Evolutionary conservation across 1,284 basidiomycete species (phyloP).

Genomic region (Moesziomyces parantarcticus): DNA sequence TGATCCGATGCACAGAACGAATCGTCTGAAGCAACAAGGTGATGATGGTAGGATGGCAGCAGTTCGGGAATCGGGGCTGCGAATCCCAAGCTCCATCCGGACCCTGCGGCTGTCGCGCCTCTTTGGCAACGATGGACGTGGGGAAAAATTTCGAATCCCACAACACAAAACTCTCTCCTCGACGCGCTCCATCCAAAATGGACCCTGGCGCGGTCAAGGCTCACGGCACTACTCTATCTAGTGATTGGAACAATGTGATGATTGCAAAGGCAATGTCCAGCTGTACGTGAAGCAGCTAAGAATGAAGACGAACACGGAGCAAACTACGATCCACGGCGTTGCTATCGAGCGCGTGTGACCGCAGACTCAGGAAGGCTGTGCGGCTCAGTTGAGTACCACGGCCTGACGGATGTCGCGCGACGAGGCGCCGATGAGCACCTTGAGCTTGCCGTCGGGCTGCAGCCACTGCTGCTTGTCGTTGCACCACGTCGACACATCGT

Average conservation of each 20-base stretch:
- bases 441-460: constrained; percentile 46
- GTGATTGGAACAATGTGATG: too few species aligned
- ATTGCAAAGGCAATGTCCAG: not conserved
- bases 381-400: constrained; percentile 26
- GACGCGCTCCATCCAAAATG: not conserved
- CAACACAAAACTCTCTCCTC: not conserved
- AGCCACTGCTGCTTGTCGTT: constrained; percentile 45
- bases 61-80: not conserved
- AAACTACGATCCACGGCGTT: not conserved
- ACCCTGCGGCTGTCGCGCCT: not conserved
- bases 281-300: not conserved
- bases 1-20: too few species aligned
- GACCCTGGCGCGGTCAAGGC: not conserved
- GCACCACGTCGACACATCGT: constrained; percentile 55
- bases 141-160: not conserved
- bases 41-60: not conserved
- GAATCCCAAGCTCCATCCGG: too few species aligned
- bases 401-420: constrained; percentile 53
- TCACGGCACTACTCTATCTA: too few species aligned
- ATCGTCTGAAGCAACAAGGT: not conserved
- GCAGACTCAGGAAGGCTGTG: too few species aligned
- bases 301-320: not conserved
- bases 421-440: constrained; percentile 50
- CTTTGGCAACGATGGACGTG: not conserved
- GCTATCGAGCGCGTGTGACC: too few species aligned